phyloP scores from a whole-genome alignment of 345 rosid genomes.

The Brassica nigra region DNA sequence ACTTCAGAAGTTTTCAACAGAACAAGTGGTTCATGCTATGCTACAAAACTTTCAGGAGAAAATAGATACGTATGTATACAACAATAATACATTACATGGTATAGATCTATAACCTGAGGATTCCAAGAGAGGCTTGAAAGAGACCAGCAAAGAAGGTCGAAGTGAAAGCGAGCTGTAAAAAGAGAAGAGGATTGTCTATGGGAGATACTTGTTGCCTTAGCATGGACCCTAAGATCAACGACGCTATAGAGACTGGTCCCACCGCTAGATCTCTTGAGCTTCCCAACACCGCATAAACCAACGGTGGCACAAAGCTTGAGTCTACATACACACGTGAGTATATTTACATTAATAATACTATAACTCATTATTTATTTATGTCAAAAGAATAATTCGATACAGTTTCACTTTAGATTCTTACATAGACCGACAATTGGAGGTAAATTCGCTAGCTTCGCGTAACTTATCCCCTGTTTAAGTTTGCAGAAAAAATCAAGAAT shows the following conservation, averaged over 20 bases:
- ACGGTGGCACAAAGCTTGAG: conserved; percentile 97
- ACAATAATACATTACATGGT: background rate
- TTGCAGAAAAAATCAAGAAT: background rate
- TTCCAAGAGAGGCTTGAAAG: conserved; percentile 90
- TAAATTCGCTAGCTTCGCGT: conserved; percentile 90
- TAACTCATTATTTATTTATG: background rate
- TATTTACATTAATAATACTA: background rate
- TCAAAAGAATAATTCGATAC: background rate
- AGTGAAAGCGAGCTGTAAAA: conserved; percentile 84
- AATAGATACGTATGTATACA: background rate
- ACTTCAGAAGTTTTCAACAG: background rate
- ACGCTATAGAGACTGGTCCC: conserved; percentile 94
- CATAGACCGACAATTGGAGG: conserved; percentile 93
- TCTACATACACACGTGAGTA: conserved; percentile 46
- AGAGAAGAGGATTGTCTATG: conserved; percentile 56
- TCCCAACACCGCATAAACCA: conserved; percentile 89
- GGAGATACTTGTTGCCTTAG: conserved; percentile 85
- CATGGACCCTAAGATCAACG: conserved; percentile 94
- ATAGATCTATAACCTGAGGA: conserved; percentile 58
- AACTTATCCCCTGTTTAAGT: conserved; percentile 79
- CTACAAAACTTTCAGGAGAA: background rate
- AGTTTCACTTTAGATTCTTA: conserved; percentile 46
- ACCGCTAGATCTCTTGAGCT: conserved; percentile 96
- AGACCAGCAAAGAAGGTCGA: conserved; percentile 95
- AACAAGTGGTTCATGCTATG: conserved; percentile 2